Evolutionary conservation across 2,329 filamentous ascomycete species (phyloP), one percentile per base, ranked within the genome.

Genomic region (Aspergillus sp.): DNA sequence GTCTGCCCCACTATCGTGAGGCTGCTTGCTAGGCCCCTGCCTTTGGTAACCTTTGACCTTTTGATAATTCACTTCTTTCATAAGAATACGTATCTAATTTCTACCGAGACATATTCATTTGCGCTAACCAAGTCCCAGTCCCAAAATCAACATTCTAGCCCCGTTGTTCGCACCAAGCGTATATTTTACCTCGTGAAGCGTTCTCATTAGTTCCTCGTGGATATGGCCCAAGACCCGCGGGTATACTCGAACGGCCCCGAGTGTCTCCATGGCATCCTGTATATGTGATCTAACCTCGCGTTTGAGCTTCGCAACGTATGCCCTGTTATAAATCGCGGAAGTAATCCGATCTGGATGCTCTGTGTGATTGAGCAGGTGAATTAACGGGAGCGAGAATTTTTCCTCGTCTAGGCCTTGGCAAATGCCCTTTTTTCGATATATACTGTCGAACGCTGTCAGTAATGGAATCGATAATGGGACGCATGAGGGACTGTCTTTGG

Each of bases 301-400:
- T 17, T 6, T 23, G 9, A 50, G 12, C 4, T 7, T 35, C 17
- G 40, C 24, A 8, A 3, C 27, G 7, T 6, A 15, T 3, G 6
- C 3, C 11, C 31, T 24, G 41, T 45, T 46, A 17, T 24, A 45
- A n/a, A 46, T 17, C 2, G 27, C 27, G 7, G 41, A 24, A 5
- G 41, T 39, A 9, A 53, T 39, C 5, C 51, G 41, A 21, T 46
- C 51, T 9, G 31, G 41, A 19, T 17, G 12, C 14, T 19, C 19
- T 4, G 51, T 27, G 41, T 53, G 41, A 4, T n/a, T 49, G 7
- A 58, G 56, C 0, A 44, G 52, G 78, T 96, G 90, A 68, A 96
- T 93, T 68, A 96, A 86, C 44, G 91, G 90, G 72, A 96, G 96
- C 35, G 87, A 91, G 79, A 96, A 96, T 80, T 96, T 96, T 64